Conservation (phyloP, 257 asterid genomes). For the Nicotiana tomentosiformis region DNA sequence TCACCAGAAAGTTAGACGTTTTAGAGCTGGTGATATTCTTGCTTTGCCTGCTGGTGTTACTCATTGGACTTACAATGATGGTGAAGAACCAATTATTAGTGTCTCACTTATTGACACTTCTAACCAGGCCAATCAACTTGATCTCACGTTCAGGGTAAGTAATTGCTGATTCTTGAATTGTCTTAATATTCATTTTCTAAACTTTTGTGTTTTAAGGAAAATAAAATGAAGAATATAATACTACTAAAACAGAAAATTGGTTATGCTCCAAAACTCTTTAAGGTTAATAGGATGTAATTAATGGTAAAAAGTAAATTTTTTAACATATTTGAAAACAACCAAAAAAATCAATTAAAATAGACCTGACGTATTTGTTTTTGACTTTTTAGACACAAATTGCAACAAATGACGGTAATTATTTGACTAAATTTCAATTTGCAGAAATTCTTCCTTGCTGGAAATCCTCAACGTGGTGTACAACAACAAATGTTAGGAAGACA, state of each 20-base stretch:
- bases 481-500: conserved; percentile 1
- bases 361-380: too few relatives aligned
- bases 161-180: neutral
- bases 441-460: conserved; percentile 66
- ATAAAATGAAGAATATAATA: too few relatives aligned
- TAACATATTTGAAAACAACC: too few relatives aligned
- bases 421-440: neutral
- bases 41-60: conserved; percentile 49
- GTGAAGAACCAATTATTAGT: conserved; percentile 33
- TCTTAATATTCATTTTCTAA: too few relatives aligned
- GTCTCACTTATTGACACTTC: conserved; percentile 37
- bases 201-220: neutral
- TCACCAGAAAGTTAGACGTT: conserved; percentile 48
- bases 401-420: neutral
- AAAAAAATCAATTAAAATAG: too few relatives aligned
- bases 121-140: conserved; percentile 53
- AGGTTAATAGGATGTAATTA: too few relatives aligned
- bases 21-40: conserved; percentile 44
- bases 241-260: too few relatives aligned
- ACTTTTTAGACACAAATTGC: neutral
- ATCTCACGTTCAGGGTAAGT: conserved; percentile 41
- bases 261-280: too few relatives aligned
- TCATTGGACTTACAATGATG: conserved; percentile 47
- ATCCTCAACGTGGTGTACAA: conserved; percentile 26
- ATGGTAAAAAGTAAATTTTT: too few relatives aligned